These are phyloP conservation scores for Botrytis deweyae DNA, from an alignment of 2,329 filamentous ascomycete species.

Conservation along the genomic window DNA sequence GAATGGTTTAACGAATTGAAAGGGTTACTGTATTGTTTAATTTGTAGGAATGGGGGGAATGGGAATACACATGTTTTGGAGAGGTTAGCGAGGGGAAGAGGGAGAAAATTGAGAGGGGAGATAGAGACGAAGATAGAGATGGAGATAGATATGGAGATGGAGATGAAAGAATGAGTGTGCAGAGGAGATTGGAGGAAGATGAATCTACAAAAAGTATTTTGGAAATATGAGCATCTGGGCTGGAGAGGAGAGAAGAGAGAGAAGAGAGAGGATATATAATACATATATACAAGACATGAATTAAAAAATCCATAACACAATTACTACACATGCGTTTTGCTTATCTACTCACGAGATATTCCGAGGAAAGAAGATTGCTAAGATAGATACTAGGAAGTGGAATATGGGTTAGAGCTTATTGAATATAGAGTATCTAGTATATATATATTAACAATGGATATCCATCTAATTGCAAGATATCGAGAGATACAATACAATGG, in stretches of 20 bases:
- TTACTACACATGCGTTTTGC: neutral
- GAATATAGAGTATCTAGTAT: no score
- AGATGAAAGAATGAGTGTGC: no score
- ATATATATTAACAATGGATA: no score
- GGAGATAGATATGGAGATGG: no score
- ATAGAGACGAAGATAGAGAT: no score
- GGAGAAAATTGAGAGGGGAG: no score
- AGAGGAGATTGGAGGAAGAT: neutral
- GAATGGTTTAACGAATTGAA: neutral
- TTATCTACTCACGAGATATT: neutral
- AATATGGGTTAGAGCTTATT: no score
- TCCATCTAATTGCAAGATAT: no score
- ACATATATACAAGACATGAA: neutral
- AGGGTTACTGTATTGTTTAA: neutral
- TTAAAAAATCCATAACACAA: rapidly evolving
- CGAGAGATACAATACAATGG: no score
- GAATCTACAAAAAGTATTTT: rapidly evolving
- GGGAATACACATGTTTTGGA: neutral
- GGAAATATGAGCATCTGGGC: neutral
- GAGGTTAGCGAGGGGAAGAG: neutral
- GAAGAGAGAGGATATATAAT: neutral
- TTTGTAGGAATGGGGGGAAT: neutral
- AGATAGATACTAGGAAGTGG: no score
- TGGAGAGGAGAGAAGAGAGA: neutral
- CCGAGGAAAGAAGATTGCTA: neutral